A percentile compares a stretch with the other conserved stretches of the same genome.
Evolutionary conservation across 2,329 filamentous ascomycete genomes (phyloP).

Genomic region (Seiridium cupressi): DNA sequence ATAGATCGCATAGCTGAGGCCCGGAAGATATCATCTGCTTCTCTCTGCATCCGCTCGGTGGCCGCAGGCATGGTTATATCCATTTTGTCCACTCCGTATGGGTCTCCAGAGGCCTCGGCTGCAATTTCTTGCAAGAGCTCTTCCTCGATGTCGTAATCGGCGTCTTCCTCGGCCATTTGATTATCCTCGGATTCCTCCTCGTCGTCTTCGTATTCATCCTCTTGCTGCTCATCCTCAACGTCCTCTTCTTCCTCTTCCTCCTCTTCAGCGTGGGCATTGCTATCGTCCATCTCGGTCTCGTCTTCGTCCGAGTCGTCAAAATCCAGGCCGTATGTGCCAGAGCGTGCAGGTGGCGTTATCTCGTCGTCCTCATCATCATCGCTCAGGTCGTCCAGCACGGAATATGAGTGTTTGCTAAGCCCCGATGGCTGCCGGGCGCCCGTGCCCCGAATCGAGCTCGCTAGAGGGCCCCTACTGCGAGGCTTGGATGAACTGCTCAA

Average conservation of each 20-base stretch:
- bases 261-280: constrained; percentile 41
- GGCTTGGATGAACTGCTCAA: constrained; percentile 23
- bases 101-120: constrained; percentile 22
- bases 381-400: constrained; percentile 27
- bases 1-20: constrained; percentile 47
- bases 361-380: constrained; percentile 37
- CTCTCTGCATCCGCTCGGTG: constrained; percentile 48
- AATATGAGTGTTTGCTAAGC: constrained; percentile 44
- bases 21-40: constrained; percentile 56
- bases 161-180: constrained; percentile 33
- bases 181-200: constrained; percentile 38
- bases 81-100: constrained; percentile 34
- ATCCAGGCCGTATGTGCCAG: constrained; percentile 19
- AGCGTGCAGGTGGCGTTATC: constrained; percentile 4
- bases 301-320: constrained; percentile 38
- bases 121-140: constrained; percentile 28
- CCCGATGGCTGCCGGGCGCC: constrained; percentile 45
- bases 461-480: constrained; percentile 40
- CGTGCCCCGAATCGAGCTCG: constrained; percentile 43
- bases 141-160: constrained; percentile 34
- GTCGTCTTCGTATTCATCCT: constrained; percentile 33
- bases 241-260: constrained; percentile 32
- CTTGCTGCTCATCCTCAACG: constrained; percentile 22
- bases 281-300: constrained; percentile 29
- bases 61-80: constrained; percentile 57